Conservation (phyloP, 768 basidiomycete species). For the Russula sp. region DNA sequence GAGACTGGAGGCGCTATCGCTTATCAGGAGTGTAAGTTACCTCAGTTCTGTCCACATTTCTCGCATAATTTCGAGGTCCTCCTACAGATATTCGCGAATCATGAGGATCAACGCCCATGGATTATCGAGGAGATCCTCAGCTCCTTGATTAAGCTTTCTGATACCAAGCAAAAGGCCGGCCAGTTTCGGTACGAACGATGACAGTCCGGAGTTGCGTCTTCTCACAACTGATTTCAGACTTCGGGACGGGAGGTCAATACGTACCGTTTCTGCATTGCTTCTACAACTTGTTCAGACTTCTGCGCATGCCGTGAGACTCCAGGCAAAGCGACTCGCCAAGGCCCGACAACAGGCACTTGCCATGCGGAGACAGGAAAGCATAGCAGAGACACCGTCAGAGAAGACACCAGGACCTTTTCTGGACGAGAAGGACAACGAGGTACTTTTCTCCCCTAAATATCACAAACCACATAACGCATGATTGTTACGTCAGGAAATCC, state of each 20-base stretch:
- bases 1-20: constrained; percentile 71
- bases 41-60: neutral
- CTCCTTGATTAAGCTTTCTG: constrained; percentile 84
- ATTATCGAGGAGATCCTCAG: constrained; percentile 96
- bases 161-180: constrained; percentile 83
- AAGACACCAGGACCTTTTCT: constrained; percentile 47
- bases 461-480: neutral
- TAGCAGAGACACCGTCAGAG: constrained; percentile 34
- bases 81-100: constrained; percentile 79
- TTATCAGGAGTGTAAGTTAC: constrained; percentile 73
- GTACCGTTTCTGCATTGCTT: constrained; percentile 88
- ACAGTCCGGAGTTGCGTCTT: constrained; percentile 3
- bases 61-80: constrained; percentile 10
- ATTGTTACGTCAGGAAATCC: constrained; percentile 46
- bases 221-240: constrained; percentile 44
- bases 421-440: constrained; percentile 65
- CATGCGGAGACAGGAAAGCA: constrained; percentile 57
- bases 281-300: constrained; percentile 97
- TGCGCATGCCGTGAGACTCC: constrained; percentile 77
- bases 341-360: constrained; percentile 55
- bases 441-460: constrained; percentile 27
- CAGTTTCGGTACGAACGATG: constrained; percentile 65
- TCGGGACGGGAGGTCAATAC: constrained; percentile 84
- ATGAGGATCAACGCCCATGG: constrained; percentile 89
- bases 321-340: constrained; percentile 56